Evolutionary conservation across 768 basidiomycete species (phyloP).

Genomic region (Boletus subcaerulescens): DNA sequence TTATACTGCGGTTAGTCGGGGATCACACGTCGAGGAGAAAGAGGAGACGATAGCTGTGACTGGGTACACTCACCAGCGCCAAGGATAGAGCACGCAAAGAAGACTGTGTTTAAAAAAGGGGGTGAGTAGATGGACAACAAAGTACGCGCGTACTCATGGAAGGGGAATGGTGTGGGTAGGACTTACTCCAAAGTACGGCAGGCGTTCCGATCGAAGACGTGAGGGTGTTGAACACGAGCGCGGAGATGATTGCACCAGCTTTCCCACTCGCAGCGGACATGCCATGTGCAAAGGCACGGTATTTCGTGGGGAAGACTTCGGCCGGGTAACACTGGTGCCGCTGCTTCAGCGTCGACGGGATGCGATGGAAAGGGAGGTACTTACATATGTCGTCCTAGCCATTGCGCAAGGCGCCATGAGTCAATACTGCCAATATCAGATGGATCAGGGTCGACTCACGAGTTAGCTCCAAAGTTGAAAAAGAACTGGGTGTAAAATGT

Average conservation of each 20-base stretch:
- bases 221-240: constrained; percentile 68
- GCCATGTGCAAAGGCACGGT: constrained; percentile 71
- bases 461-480: constrained; percentile 80
- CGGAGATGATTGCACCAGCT: constrained; percentile 72
- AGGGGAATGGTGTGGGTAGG: neutral
- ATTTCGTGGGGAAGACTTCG: constrained; percentile 78
- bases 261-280: constrained; percentile 74
- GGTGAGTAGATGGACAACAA: neutral
- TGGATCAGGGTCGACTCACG: constrained; percentile 35
- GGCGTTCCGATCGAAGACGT: constrained; percentile 61
- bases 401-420: constrained; percentile 1
- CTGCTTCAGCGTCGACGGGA: neutral
- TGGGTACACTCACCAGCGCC: constrained; percentile 44
- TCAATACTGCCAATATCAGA: neutral
- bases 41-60: neutral
- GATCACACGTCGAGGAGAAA: neutral
- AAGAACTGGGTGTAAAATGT: constrained; percentile 48
- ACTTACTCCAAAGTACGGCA: constrained; percentile 68
- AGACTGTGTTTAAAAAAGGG: constrained; percentile 41
- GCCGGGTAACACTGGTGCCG: constrained; percentile 61
- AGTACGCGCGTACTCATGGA: neutral
- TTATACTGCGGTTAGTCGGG: neutral
- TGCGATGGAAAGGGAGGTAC: constrained; percentile 3
- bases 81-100: constrained; percentile 59
- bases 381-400: constrained; percentile 50